These are phyloP conservation scores for Diversispora eburnea DNA, from an alignment of 192 early-diverging fungal genomes.

Conservation along the genomic window DNA sequence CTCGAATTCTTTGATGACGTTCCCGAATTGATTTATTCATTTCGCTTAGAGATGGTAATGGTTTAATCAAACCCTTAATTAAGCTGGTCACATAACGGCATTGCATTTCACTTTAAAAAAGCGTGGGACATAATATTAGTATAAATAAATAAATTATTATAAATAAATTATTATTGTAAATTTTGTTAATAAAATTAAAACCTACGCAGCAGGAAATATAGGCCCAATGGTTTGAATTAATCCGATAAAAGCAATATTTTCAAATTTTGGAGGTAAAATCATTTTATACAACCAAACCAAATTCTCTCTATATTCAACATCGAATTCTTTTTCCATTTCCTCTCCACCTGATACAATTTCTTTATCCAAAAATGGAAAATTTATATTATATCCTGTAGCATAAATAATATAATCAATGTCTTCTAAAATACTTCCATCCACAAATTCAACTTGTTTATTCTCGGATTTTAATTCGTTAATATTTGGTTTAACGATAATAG, in stretches of 20 bases:
- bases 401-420: slow-evolving; percentile 56
- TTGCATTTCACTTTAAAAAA: slow-evolving; percentile 49
- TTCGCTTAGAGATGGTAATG: slow-evolving; percentile 39
- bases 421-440: slow-evolving; percentile 50
- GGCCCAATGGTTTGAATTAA: slow-evolving; percentile 53
- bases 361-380: slow-evolving; percentile 47
- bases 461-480: slow-evolving; percentile 37
- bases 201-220: slow-evolving; percentile 43
- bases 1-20: slow-evolving; percentile 26
- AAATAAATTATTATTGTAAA: too few species aligned
- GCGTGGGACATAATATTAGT: too few species aligned
- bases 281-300: slow-evolving; percentile 56
- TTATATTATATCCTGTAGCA: slow-evolving; percentile 61
- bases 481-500: slow-evolving; percentile 47
- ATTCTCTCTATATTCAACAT: slow-evolving; percentile 37
- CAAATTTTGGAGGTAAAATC: slow-evolving; percentile 47
- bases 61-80: slow-evolving; percentile 33
- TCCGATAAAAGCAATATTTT: slow-evolving; percentile 59
- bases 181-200: too few species aligned
- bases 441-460: slow-evolving; percentile 49
- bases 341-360: slow-evolving; percentile 42
- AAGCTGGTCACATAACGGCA: slow-evolving; percentile 45
- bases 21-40: slow-evolving; percentile 47
- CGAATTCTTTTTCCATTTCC: slow-evolving; percentile 26
- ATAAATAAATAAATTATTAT: too few species aligned